A percentile compares a stretch with the other conserved stretches of the same genome.
Conservation (phyloP, 2,329 filamentous ascomycete genomes). For the Stagonosporopsis vannaccii region DNA sequence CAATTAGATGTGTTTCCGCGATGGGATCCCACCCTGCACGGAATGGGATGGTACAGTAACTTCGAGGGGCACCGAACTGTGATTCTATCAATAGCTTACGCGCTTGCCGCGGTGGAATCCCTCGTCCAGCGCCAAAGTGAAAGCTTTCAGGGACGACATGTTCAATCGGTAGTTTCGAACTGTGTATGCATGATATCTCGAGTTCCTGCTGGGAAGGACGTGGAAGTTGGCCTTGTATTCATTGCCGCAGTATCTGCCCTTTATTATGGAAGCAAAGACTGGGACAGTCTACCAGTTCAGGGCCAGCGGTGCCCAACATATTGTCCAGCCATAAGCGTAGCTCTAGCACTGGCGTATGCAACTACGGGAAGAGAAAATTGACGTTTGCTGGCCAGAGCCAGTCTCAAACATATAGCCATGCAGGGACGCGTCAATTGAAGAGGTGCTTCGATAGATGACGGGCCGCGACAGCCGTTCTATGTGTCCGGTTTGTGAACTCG, state of each 20-base stretch:
- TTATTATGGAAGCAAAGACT: background rate
- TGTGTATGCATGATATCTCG: background rate
- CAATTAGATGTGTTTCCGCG: background rate
- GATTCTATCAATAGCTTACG: background rate
- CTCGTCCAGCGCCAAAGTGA: background rate
- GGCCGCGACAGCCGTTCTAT: constrained; percentile 4
- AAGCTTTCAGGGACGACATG: background rate
- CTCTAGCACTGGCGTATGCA: background rate
- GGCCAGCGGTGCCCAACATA: background rate
- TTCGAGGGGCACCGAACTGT: too few species aligned
- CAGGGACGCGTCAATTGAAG: background rate
- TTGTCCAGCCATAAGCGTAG: background rate
- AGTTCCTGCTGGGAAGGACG: too few species aligned
- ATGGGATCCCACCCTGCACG: background rate
- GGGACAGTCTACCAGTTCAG: background rate
- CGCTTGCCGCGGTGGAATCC: background rate
- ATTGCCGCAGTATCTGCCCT: background rate
- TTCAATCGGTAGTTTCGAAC: background rate
- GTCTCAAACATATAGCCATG: background rate
- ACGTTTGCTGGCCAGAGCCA: background rate
- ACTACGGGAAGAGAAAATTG: background rate
- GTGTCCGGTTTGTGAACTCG: background rate
- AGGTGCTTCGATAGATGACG: background rate
- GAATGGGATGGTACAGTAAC: background rate
- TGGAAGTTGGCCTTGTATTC: background rate